Conservation (phyloP, 768 basidiomycete species). For the Hypsizygus marmoreus region DNA sequence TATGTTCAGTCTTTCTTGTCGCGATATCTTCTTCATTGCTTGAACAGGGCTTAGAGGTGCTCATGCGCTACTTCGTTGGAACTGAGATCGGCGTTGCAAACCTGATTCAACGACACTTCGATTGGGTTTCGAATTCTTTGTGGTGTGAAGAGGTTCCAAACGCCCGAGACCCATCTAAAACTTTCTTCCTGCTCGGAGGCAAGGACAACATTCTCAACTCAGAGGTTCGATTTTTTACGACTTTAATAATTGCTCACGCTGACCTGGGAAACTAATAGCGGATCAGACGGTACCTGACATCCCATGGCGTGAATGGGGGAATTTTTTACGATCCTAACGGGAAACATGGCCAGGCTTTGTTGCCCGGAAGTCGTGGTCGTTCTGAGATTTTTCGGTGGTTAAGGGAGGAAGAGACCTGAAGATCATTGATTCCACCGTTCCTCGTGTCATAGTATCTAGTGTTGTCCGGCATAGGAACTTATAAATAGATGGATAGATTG, state of each 20-base stretch:
- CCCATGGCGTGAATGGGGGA: slow-evolving; percentile 71
- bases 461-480: too few species aligned
- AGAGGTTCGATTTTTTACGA: slow-evolving; percentile 44
- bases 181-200: slow-evolving; percentile 80
- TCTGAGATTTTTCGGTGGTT: slow-evolving; percentile 67
- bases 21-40: slow-evolving; percentile 1
- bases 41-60: slow-evolving; percentile 67
- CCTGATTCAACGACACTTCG: slow-evolving; percentile 79
- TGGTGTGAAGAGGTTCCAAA: slow-evolving; percentile 92
- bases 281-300: slow-evolving; percentile 70
- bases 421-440: too few species aligned
- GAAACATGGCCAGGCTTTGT: slow-evolving; percentile 63
- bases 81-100: slow-evolving; percentile 88
- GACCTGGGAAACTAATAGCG: slow-evolving; percentile 42
- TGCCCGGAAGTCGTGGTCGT: slow-evolving; percentile 53
- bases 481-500: too few species aligned
- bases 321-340: slow-evolving; percentile 65
- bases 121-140: slow-evolving; percentile 85
- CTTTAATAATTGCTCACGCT: not conserved
- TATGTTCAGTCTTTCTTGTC: slow-evolving; percentile 35
- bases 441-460: too few species aligned
- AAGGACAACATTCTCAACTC: slow-evolving; percentile 80
- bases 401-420: slow-evolving; percentile 21
- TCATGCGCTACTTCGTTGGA: slow-evolving; percentile 88
- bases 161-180: slow-evolving; percentile 63